These are phyloP conservation scores for Hymenoscyphus salicellus DNA, from an alignment of 2,329 filamentous ascomycete genomes.

Conservation along the genomic window DNA sequence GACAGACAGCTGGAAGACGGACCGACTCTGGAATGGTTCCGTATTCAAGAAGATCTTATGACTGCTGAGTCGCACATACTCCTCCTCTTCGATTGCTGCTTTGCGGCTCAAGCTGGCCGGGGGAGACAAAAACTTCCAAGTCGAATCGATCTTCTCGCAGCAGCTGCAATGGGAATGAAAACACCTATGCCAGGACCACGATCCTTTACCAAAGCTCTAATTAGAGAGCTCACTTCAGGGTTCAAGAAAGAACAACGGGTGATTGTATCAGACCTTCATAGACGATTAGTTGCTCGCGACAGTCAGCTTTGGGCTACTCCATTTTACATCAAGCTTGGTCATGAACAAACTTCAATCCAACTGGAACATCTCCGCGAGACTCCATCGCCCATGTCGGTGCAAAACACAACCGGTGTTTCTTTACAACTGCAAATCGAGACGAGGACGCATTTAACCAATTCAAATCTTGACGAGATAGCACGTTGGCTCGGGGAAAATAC, in stretches of 20 bases:
- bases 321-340: no score
- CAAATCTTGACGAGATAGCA: no score
- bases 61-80: neutral
- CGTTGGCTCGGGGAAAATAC: no score
- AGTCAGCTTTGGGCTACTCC: no score
- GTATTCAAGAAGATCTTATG: neutral
- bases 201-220: neutral
- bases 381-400: no score
- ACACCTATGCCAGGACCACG: neutral
- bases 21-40: neutral
- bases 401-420: no score
- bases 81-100: constrained; percentile 1
- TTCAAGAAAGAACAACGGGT: neutral
- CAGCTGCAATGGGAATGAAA: neutral
- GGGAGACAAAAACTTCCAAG: neutral
- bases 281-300: neutral
- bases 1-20: neutral
- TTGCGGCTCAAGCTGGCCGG: neutral
- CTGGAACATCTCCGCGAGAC: no score
- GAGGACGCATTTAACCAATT: no score
- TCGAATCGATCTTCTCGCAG: neutral
- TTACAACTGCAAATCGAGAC: no score
- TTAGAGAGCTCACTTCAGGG: neutral
- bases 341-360: no score
- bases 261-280: neutral